phyloP scores from a whole-genome alignment of 371 early-diverging fungal species.

The Coemansia sp. region DNA sequence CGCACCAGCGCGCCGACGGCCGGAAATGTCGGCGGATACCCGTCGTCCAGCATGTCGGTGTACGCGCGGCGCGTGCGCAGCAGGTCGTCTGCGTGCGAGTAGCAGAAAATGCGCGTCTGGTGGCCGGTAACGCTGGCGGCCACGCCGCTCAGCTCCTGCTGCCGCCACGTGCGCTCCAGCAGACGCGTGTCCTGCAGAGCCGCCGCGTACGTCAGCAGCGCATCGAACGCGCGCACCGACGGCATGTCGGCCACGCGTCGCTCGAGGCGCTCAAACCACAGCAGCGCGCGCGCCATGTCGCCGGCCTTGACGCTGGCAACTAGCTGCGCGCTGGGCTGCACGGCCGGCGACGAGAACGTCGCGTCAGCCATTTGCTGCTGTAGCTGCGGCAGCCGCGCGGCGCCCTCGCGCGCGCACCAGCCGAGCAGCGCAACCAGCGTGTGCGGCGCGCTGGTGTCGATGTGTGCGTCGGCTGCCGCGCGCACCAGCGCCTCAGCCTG shows the following conservation, averaged over 20 bases:
- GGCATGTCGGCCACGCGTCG: conserved; percentile 11
- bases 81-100: conserved; percentile 13
- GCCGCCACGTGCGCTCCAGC: conserved; percentile 32
- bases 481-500: conserved; percentile 21
- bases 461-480: conserved; percentile 13
- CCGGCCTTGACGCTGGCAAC: conserved; percentile 2
- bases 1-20: conserved; percentile 23
- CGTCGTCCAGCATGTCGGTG: conserved; percentile 35
- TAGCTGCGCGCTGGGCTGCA: conserved; percentile 9
- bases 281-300: conserved; percentile 11
- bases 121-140: conserved; percentile 17
- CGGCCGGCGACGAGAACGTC: conserved; percentile 14
- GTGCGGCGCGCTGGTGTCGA: conserved; percentile 6
- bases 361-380: conserved; percentile 3
- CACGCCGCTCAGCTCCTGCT: conserved; percentile 23
- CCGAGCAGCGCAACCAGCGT: conserved; percentile 19
- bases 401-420: conserved; percentile 4
- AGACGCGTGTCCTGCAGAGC: conserved; percentile 3
- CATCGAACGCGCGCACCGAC: conserved; percentile 22
- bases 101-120: conserved; percentile 19
- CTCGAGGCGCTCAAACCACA: conserved; percentile 17
- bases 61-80: conserved; percentile 39
- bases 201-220: conserved; percentile 20
- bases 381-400: not conserved
- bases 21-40: conserved; percentile 13